Conservation (phyloP, 768 basidiomycete genomes). For the Pleurotus citrinopileatus region DNA sequence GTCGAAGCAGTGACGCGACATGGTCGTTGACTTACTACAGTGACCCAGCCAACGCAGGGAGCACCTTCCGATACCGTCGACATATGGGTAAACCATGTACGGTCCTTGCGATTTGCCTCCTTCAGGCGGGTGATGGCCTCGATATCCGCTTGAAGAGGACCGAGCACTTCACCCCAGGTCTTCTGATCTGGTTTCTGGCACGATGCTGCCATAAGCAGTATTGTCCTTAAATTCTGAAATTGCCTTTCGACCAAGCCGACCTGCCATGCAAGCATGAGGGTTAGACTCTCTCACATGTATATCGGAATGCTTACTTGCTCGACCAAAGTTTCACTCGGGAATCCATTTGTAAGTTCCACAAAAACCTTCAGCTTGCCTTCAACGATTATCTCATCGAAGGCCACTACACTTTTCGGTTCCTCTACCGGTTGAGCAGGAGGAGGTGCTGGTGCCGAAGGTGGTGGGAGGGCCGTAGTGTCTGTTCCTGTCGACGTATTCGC, state of each 20-base stretch:
- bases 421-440: constrained; percentile 32
- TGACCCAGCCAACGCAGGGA: constrained; percentile 84
- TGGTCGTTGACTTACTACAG: constrained; percentile 51
- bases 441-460: constrained; percentile 34
- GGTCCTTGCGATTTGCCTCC: constrained; percentile 74
- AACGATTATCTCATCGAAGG: constrained; percentile 73
- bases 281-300: background rate
- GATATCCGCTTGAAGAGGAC: constrained; percentile 68
- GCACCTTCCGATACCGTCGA: constrained; percentile 81
- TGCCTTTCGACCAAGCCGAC: constrained; percentile 64
- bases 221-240: constrained; percentile 62
- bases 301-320: constrained; percentile 62
- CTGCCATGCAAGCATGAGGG: constrained; percentile 34
- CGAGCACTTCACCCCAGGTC: constrained; percentile 53
- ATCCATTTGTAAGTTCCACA: constrained; percentile 62
- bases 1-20: background rate
- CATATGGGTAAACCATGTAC: constrained; percentile 82
- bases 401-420: constrained; percentile 58
- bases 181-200: constrained; percentile 81
- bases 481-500: constrained; percentile 8
- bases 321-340: constrained; percentile 66
- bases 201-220: constrained; percentile 62
- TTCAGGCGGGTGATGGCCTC: constrained; percentile 77
- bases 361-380: constrained; percentile 74
- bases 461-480: constrained; percentile 23